These are phyloP conservation scores for Lumnitzera racemosa DNA, from an alignment of 345 rosid genomes.

Conservation along the genomic window DNA sequence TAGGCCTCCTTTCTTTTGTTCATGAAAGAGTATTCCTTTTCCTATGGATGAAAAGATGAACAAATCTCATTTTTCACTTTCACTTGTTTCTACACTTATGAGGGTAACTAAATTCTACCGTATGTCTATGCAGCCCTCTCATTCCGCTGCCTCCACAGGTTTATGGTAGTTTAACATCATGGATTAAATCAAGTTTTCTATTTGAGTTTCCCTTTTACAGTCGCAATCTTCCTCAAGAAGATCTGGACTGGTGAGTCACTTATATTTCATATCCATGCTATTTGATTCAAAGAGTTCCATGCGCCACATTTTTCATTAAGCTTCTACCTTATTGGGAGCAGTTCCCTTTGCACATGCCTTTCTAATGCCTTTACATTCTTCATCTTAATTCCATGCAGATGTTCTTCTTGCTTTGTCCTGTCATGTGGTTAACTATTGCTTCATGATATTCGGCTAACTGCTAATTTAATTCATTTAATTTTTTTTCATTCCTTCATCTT, in stretches of 20 bases:
- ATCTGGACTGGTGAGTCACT: slow-evolving; percentile 50
- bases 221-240: slow-evolving; percentile 59
- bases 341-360: neutral
- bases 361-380: no score
- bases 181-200: slow-evolving; percentile 60
- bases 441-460: no score
- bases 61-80: no score
- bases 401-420: no score
- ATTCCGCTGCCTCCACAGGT: slow-evolving; percentile 56
- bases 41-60: no score
- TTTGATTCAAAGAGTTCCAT: neutral
- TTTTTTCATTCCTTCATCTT: no score
- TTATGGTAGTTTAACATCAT: slow-evolving; percentile 60
- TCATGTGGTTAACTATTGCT: no score
- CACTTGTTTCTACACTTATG: neutral
- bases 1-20: no score
- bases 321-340: neutral
- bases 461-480: no score
- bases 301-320: neutral
- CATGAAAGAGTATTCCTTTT: no score
- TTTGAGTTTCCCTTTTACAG: slow-evolving; percentile 80
- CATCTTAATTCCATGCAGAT: no score
- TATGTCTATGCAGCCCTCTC: slow-evolving; percentile 60
- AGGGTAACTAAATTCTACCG: neutral
- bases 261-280: neutral